These are phyloP conservation scores for Pelargonium myrrhifolium DNA, from an alignment of 441 rosid species.

Conservation along the genomic window DNA sequence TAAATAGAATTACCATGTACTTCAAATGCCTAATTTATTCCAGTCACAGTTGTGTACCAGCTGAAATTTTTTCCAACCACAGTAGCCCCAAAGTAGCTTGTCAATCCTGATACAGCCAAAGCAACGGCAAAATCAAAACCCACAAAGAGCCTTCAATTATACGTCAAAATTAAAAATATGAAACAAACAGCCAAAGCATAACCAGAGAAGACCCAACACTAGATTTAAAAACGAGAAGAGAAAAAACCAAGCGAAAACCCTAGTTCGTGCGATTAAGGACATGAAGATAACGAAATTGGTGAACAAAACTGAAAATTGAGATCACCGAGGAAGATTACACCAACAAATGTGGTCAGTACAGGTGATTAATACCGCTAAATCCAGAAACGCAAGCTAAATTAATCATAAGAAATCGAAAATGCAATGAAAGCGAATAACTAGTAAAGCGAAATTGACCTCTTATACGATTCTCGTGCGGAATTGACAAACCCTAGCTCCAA, in stretches of 20 bases:
- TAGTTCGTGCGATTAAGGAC: slow-evolving; percentile 7
- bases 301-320: background rate
- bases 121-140: slow-evolving; percentile 14
- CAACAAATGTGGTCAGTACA: slow-evolving; percentile 16
- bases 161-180: background rate
- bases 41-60: background rate
- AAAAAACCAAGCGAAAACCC: slow-evolving; percentile 24
- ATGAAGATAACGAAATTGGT: too few species aligned
- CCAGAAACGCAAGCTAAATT: background rate
- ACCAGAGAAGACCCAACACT: slow-evolving; percentile 34
- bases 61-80: slow-evolving; percentile 1
- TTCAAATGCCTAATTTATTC: slow-evolving; percentile 3
- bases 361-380: background rate
- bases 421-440: background rate
- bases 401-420: background rate
- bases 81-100: slow-evolving; percentile 6
- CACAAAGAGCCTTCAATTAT: background rate
- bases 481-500: background rate
- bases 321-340: slow-evolving; percentile 12
- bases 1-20: background rate
- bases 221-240: slow-evolving; percentile 16
- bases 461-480: background rate
- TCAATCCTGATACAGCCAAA: slow-evolving; percentile 18
- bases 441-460: background rate
- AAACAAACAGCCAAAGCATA: too few species aligned